Evolutionary conservation across 2,329 filamentous ascomycete species (phyloP).

Genomic region (Xylaria sp.): DNA sequence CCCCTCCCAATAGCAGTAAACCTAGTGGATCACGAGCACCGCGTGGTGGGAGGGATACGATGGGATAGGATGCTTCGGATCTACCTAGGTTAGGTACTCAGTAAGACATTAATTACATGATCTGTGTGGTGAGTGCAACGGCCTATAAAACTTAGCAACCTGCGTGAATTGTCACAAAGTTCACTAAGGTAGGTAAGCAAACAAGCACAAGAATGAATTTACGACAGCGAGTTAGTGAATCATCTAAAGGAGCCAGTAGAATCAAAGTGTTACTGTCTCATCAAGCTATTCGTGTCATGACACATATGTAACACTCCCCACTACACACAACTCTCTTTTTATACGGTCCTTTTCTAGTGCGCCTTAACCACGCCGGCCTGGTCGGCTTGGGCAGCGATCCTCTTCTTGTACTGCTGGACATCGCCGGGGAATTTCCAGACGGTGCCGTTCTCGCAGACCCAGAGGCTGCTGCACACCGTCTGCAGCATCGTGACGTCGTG

Average conservation of each 20-base stretch:
- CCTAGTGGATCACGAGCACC: slow-evolving; percentile 19
- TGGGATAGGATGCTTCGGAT: background rate
- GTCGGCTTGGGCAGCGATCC: slow-evolving; percentile 89
- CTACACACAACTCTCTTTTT: background rate
- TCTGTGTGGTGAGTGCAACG: background rate
- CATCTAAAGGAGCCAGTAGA: background rate
- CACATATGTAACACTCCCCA: slow-evolving; percentile 9
- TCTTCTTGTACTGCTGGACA: slow-evolving; percentile 97
- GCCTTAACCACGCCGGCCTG: slow-evolving; percentile 84
- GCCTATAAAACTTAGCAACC: background rate
- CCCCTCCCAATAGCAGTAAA: slow-evolving; percentile 22
- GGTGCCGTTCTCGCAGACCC: slow-evolving; percentile 94
- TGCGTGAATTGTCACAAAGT: background rate
- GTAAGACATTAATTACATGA: too few relatives aligned
- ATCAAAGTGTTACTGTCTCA: background rate
- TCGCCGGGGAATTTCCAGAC: slow-evolving; percentile 97
- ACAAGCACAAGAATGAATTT: background rate
- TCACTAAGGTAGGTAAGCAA: background rate
- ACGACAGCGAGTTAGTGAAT: background rate
- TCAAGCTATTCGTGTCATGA: slow-evolving; percentile 9
- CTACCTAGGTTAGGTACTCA: background rate
- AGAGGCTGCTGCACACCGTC: slow-evolving; percentile 92
- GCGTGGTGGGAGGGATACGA: background rate
- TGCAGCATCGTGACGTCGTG: slow-evolving; percentile 99
- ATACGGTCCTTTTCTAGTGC: slow-evolving; percentile 55